Evolutionary conservation across 2,329 filamentous ascomycete genomes (phyloP).

Genomic region (Drechslerella coelobrocha): DNA sequence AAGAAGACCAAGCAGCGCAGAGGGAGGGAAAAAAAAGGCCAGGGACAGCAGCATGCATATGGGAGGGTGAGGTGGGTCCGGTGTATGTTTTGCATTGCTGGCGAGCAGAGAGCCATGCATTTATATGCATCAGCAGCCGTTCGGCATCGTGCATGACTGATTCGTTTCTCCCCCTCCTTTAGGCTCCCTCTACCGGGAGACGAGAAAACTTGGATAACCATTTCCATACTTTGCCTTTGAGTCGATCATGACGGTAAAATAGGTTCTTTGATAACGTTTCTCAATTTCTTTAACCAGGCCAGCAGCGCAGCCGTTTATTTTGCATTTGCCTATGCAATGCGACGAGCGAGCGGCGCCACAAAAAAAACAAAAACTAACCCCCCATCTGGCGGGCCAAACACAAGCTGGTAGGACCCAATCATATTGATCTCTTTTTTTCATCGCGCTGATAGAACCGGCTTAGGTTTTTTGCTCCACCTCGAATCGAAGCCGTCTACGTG

Average conservation of each 20-base stretch:
- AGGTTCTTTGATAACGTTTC: background rate
- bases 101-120: slow-evolving; percentile 30
- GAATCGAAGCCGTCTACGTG: slow-evolving; percentile 46
- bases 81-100: slow-evolving; percentile 49
- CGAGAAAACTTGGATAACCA: too few species aligned
- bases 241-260: background rate
- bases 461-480: slow-evolving; percentile 16
- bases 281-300: background rate
- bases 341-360: background rate
- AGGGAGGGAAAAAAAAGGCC: slow-evolving; percentile 7
- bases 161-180: slow-evolving; percentile 13
- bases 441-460: slow-evolving; percentile 9
- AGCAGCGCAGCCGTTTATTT: slow-evolving; percentile 1
- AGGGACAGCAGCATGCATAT: slow-evolving; percentile 31
- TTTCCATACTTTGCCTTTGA: too few species aligned
- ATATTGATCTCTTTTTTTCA: background rate
- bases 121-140: slow-evolving; percentile 27
- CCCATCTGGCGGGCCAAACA: background rate
- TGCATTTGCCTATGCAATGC: slow-evolving; percentile 2
- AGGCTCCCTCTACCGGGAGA: background rate
- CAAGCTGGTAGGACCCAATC: background rate
- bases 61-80: slow-evolving; percentile 27
- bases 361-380: background rate
- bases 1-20: background rate
- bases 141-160: slow-evolving; percentile 30